Conservation (phyloP, 2,329 filamentous ascomycete species). For the Fusarium chaquense region DNA sequence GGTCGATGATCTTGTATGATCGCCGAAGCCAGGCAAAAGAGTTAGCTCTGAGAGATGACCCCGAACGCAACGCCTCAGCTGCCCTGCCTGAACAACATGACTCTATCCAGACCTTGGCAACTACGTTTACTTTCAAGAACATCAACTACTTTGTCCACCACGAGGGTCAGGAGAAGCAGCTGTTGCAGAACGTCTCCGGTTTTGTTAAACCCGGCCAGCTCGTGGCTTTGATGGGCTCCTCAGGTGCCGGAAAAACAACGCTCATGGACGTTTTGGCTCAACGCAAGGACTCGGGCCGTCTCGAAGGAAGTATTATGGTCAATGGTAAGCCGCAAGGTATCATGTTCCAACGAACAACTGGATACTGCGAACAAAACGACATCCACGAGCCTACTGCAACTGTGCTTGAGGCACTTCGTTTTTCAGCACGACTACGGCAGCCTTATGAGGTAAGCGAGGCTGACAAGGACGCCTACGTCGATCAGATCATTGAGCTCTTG, state of each 20-base stretch:
- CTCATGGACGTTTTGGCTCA: conserved; percentile 86
- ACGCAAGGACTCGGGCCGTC: conserved; percentile 86
- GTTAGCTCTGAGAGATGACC: not conserved
- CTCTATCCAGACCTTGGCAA: not conserved
- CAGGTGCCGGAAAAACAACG: conserved; percentile 88
- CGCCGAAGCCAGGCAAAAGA: not conserved
- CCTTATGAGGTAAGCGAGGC: conserved; percentile 72
- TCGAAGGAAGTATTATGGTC: conserved; percentile 79
- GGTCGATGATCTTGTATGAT: not conserved
- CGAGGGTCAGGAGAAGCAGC: conserved; percentile 69
- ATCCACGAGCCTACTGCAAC: conserved; percentile 70
- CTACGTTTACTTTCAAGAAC: conserved; percentile 74
- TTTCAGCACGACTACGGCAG: conserved; percentile 84
- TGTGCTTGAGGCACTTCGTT: conserved; percentile 84
- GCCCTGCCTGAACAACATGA: not conserved
- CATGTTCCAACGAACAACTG: conserved; percentile 87
- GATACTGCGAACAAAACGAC: conserved; percentile 92
- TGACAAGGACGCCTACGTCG: conserved; percentile 84
- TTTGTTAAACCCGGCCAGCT: conserved; percentile 80
- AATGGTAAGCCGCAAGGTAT: conserved; percentile 72
- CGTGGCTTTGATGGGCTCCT: conserved; percentile 77
- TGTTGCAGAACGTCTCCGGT: conserved; percentile 72
- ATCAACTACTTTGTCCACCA: conserved; percentile 74
- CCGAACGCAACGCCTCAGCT: not conserved
- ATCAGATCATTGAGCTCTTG: conserved; percentile 75